Percentiles rank a stretch among this genome's conserved stretches.
These are phyloP conservation scores for Amanita phalloides DNA, from an alignment of 768 basidiomycete species.

Conservation along the genomic window DNA sequence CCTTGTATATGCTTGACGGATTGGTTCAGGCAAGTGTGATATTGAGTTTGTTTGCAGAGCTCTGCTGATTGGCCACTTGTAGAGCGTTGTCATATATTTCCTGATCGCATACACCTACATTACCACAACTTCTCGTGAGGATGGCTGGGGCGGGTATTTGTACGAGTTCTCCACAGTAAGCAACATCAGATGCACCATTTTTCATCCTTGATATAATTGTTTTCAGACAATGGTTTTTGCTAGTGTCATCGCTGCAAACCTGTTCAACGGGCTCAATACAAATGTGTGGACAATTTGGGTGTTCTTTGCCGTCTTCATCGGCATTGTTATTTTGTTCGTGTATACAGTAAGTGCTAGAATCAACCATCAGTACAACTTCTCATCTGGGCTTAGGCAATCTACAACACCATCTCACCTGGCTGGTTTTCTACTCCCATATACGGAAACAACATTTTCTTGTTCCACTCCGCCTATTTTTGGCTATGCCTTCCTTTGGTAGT, in stretches of 20 bases:
- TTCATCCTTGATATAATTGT: not conserved
- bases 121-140: constrained; percentile 58
- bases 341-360: constrained; percentile 51
- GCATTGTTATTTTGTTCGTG: constrained; percentile 65
- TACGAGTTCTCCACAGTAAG: constrained; percentile 82
- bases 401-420: constrained; percentile 66
- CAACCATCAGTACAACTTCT: not conserved
- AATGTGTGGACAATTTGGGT: constrained; percentile 88
- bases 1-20: constrained; percentile 75
- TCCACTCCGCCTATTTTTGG: constrained; percentile 84
- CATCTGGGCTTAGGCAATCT: constrained; percentile 46
- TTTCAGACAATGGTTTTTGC: constrained; percentile 71
- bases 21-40: constrained; percentile 56
- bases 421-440: constrained; percentile 59
- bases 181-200: not conserved
- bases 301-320: constrained; percentile 70
- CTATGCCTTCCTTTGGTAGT: constrained; percentile 63
- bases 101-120: constrained; percentile 69
- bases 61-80: constrained; percentile 1
- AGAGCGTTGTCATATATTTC: constrained; percentile 89
- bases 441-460: constrained; percentile 68
- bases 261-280: constrained; percentile 84
- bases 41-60: not conserved
- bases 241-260: constrained; percentile 64
- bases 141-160: constrained; percentile 67